Percentiles rank a stretch among this genome's conserved stretches.
phyloP scores from a whole-genome alignment of 257 asterid genomes.

The Nicotiana benthamiana region DNA sequence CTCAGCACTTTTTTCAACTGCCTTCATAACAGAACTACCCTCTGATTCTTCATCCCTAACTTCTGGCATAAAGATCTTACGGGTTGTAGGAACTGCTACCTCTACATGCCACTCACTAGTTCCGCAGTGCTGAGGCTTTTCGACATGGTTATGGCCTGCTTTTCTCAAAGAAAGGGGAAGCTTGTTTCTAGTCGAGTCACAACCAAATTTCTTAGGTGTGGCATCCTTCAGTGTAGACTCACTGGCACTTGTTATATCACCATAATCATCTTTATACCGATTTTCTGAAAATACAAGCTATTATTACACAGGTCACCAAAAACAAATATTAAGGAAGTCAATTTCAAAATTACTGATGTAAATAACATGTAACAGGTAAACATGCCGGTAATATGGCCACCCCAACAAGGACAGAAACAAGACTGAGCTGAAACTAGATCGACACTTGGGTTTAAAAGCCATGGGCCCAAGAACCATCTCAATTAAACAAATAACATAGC shows the following conservation, averaged over 20 bases:
- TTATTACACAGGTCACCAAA: constrained; percentile 7
- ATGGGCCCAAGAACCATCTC: background rate
- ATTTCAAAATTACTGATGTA: background rate
- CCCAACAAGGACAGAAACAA: background rate
- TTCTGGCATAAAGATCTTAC: constrained; percentile 30
- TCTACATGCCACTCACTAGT: constrained; percentile 73
- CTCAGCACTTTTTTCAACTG: constrained; percentile 40
- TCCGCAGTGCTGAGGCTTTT: constrained; percentile 50
- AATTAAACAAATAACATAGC: background rate
- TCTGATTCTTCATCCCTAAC: constrained; percentile 59
- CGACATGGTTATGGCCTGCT: constrained; percentile 38
- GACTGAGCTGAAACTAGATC: constrained; percentile 1
- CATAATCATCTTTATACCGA: constrained; percentile 56
- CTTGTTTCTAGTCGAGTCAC: constrained; percentile 39
- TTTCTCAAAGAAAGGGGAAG: constrained; percentile 54
- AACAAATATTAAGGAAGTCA: background rate
- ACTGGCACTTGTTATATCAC: constrained; percentile 51
- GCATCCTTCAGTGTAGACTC: constrained; percentile 45
- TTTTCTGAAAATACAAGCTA: constrained; percentile 44
- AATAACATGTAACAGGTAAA: background rate
- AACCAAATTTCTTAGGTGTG: constrained; percentile 33
- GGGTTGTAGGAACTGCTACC: constrained; percentile 62
- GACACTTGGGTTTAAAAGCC: background rate
- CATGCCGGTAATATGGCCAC: background rate
- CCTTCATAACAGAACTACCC: constrained; percentile 60